These are phyloP conservation scores for Aspergillus panamensis DNA, from an alignment of 495 filamentous ascomycete species.

Conservation along the genomic window DNA sequence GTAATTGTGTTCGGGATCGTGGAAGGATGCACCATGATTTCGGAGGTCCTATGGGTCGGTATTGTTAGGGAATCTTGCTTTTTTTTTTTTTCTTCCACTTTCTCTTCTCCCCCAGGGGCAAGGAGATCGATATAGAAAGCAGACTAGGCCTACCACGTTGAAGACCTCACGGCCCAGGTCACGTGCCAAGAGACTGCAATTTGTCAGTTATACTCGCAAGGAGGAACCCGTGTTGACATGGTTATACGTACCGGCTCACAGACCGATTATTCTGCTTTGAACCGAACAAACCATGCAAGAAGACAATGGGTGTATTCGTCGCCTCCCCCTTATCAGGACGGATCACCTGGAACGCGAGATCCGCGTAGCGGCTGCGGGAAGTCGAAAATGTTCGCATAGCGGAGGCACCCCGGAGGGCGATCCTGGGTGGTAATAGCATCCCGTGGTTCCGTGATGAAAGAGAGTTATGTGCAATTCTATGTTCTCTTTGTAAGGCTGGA, in stretches of 20 bases:
- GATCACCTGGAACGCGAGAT: conserved; percentile 43
- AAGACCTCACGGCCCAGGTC: conserved; percentile 81
- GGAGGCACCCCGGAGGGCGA: conserved; percentile 15
- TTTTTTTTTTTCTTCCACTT: too few species aligned
- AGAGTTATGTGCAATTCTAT: too few species aligned
- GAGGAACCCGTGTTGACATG: too few species aligned
- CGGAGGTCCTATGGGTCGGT: conserved; percentile 66
- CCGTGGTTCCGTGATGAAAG: not conserved
- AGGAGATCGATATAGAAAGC: too few species aligned
- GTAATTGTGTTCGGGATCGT: conserved; percentile 77
- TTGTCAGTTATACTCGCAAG: conserved; percentile 40
- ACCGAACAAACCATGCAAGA: conserved; percentile 93
- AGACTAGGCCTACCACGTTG: conserved; percentile 66
- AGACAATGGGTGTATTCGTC: conserved; percentile 64
- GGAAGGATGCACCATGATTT: conserved; percentile 90
- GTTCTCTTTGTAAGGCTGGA: too few species aligned
- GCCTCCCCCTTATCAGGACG: conserved; percentile 37
- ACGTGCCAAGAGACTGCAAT: conserved; percentile 58
- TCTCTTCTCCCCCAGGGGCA: too few species aligned
- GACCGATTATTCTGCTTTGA: conserved; percentile 94
- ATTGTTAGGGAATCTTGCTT: too few species aligned
- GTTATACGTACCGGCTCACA: conserved; percentile 81
- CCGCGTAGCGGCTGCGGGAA: conserved; percentile 22
- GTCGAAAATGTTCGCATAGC: conserved; percentile 40
- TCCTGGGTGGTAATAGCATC: conserved; percentile 24